phyloP scores from a whole-genome alignment of 805 yeast genomes.

The Metschnikowia henanensis region DNA sequence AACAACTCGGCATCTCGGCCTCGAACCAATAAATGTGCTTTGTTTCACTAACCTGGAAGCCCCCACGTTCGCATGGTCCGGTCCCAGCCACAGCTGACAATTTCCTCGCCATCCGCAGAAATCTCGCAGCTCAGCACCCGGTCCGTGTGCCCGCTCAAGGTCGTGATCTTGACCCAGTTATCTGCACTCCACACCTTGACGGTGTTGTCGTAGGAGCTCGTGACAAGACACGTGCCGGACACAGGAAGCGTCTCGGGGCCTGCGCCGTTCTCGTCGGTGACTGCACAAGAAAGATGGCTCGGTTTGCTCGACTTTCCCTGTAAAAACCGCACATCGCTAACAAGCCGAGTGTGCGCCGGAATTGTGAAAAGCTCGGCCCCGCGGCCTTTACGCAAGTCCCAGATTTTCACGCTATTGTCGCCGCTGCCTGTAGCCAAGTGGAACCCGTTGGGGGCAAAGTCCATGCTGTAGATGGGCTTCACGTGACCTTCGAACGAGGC shows the following conservation, averaged over 20 bases:
- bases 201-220: conserved; percentile 71
- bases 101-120: conserved; percentile 34
- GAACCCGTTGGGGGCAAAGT: conserved; percentile 76
- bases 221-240: conserved; percentile 50
- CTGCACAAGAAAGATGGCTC: conserved; percentile 19
- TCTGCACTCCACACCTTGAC: conserved; percentile 64
- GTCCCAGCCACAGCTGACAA: conserved; percentile 84
- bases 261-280: conserved; percentile 29
- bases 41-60: neutral
- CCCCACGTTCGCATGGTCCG: conserved; percentile 69
- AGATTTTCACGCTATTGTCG: conserved; percentile 74
- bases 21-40: too few relatives aligned
- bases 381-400: conserved; percentile 70
- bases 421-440: conserved; percentile 82
- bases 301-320: conserved; percentile 15
- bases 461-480: conserved; percentile 66
- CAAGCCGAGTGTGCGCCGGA: conserved; percentile 73
- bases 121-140: conserved; percentile 73
- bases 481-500: conserved; percentile 65
- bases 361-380: conserved; percentile 47
- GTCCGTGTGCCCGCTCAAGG: conserved; percentile 58
- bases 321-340: conserved; percentile 63
- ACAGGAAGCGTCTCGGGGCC: conserved; percentile 30
- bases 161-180: conserved; percentile 60
- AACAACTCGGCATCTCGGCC: too few relatives aligned